Conservation (phyloP, 2,329 filamentous ascomycete genomes). For the Xylaria sp. region DNA sequence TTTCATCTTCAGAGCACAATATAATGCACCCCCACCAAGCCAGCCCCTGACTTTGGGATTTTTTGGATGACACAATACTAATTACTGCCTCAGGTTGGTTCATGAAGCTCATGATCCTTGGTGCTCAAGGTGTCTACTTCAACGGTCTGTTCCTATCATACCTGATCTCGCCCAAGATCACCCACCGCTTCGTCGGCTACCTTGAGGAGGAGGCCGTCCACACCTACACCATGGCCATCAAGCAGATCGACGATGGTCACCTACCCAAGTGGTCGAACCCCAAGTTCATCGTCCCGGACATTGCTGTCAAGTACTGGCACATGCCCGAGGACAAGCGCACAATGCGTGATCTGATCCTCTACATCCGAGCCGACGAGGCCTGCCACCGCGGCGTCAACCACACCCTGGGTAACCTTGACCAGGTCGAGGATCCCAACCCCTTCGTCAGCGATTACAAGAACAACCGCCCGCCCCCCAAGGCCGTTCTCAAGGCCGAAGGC, state of each 20-base stretch:
- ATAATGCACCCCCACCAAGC: neutral
- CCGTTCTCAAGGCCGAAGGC: slow-evolving; percentile 59
- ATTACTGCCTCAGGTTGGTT: slow-evolving; percentile 59
- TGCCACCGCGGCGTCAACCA: slow-evolving; percentile 95
- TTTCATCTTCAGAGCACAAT: too few relatives aligned
- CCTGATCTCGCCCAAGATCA: slow-evolving; percentile 77
- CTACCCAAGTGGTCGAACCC: slow-evolving; percentile 72
- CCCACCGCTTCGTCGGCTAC: slow-evolving; percentile 94
- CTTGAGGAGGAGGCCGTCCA: slow-evolving; percentile 95
- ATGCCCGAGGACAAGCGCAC: slow-evolving; percentile 79
- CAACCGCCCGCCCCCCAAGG: slow-evolving; percentile 58
- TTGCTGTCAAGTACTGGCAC: slow-evolving; percentile 87
- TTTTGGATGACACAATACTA: neutral
- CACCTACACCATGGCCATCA: slow-evolving; percentile 86
- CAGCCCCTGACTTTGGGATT: neutral
- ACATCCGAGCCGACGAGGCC: slow-evolving; percentile 85
- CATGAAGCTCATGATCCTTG: slow-evolving; percentile 88
- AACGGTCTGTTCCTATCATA: slow-evolving; percentile 89
- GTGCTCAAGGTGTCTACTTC: slow-evolving; percentile 93
- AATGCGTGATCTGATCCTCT: slow-evolving; percentile 82
- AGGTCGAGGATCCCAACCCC: slow-evolving; percentile 83
- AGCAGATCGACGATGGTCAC: slow-evolving; percentile 78
- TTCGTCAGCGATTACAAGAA: slow-evolving; percentile 82
- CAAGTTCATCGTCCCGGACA: slow-evolving; percentile 73
- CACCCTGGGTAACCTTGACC: slow-evolving; percentile 81